Percentiles rank a stretch among this genome's conserved stretches.
Conservation (phyloP, 208 protist genomes). For the Leishmania braziliensis region DNA sequence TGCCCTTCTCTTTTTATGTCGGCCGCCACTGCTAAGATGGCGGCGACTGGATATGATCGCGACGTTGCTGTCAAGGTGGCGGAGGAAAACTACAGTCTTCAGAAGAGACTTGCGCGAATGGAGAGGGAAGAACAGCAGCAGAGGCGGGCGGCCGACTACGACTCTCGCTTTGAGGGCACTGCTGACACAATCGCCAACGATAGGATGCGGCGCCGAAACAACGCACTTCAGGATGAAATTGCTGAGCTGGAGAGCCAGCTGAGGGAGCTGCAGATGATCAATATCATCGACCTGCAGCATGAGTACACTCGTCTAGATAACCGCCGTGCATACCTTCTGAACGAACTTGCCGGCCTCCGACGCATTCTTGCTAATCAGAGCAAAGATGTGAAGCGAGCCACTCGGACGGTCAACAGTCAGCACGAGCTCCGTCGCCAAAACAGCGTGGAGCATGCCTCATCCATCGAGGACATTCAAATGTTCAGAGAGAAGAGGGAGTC, state of each 20-base stretch:
- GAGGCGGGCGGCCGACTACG: constrained; percentile 17
- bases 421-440: constrained; percentile 63
- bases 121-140: constrained; percentile 50
- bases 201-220: constrained; percentile 51
- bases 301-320: constrained; percentile 66
- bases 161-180: constrained; percentile 28
- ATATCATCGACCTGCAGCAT: constrained; percentile 73
- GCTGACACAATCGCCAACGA: constrained; percentile 43
- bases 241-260: constrained; percentile 58
- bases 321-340: constrained; percentile 61
- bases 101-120: constrained; percentile 44
- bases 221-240: constrained; percentile 58
- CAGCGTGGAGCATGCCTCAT: constrained; percentile 61
- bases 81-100: constrained; percentile 64
- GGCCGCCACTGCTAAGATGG: constrained; percentile 15
- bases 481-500: constrained; percentile 69
- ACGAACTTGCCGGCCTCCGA: constrained; percentile 77
- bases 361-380: constrained; percentile 83
- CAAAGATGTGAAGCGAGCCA: constrained; percentile 66
- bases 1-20: not conserved
- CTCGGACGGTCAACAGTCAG: constrained; percentile 46
- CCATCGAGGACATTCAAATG: constrained; percentile 68
- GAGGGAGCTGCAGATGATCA: constrained; percentile 48
- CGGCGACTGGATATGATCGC: constrained; percentile 21
- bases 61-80: constrained; percentile 42